phyloP scores from a whole-genome alignment of 805 yeast species.

The Ogataea sp. region DNA sequence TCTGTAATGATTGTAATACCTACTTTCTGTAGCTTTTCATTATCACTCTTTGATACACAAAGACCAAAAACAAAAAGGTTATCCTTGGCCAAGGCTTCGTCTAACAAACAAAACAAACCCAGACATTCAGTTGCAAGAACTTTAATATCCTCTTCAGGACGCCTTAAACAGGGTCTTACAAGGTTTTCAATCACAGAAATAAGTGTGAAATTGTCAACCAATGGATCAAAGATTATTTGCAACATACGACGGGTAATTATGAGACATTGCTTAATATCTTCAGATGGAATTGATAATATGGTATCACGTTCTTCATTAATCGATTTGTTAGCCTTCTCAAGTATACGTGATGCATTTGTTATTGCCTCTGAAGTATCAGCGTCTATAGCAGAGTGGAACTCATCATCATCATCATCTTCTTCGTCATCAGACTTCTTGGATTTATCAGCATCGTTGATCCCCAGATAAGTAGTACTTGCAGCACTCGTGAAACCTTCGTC shows the following conservation, averaged over 20 bases:
- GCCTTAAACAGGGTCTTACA: constrained; percentile 69
- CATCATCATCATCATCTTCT: constrained; percentile 15
- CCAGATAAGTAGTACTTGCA: too few species aligned
- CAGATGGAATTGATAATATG: constrained; percentile 34
- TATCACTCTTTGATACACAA: constrained; percentile 51
- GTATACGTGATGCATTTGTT: constrained; percentile 23
- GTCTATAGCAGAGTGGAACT: constrained; percentile 21
- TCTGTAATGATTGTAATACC: constrained; percentile 72
- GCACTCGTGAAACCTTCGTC: too few species aligned
- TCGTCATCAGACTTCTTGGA: too few species aligned
- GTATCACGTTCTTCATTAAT: constrained; percentile 25
- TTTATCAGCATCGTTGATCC: too few species aligned
- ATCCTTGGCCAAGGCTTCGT: constrained; percentile 54
- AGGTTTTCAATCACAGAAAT: constrained; percentile 67
- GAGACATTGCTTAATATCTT: constrained; percentile 53
- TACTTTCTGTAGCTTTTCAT: constrained; percentile 50
- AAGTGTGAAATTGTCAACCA: constrained; percentile 56
- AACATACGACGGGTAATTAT: constrained; percentile 61
- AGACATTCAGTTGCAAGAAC: constrained; percentile 66
- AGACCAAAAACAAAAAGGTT: constrained; percentile 58
- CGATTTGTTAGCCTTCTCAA: constrained; percentile 23
- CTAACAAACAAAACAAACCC: constrained; percentile 73
- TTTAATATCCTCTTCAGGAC: constrained; percentile 44
- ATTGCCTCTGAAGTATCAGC: constrained; percentile 16
- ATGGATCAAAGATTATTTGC: constrained; percentile 55